Percentiles rank a stretch among this genome's conserved stretches.
These are phyloP conservation scores for Parietichytrium sp. DNA, from an alignment of 108 stramenopile genomes.

Conservation along the genomic window DNA sequence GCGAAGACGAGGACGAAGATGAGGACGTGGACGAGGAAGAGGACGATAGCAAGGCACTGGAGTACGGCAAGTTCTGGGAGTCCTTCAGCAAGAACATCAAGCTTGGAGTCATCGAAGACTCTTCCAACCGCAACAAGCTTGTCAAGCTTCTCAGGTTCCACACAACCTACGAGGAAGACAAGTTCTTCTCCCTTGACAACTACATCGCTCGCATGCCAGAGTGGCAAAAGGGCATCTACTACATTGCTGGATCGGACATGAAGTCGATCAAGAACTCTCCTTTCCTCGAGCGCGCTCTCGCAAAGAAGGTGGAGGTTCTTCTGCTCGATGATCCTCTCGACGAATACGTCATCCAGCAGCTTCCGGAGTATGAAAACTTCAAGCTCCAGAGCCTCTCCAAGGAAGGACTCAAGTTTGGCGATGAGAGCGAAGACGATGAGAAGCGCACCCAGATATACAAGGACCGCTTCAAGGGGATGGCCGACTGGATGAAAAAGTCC, in stretches of 20 bases:
- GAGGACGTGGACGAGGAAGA: constrained; percentile 63
- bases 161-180: constrained; percentile 65
- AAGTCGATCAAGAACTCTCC: constrained; percentile 80
- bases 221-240: constrained; percentile 97
- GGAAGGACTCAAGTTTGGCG: constrained; percentile 93
- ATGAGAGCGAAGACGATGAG: constrained; percentile 89
- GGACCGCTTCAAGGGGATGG: constrained; percentile 87
- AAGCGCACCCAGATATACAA: constrained; percentile 88
- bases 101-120: constrained; percentile 95
- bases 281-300: constrained; percentile 81
- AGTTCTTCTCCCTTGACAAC: constrained; percentile 75
- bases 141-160: constrained; percentile 91
- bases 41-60: constrained; percentile 65
- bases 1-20: constrained; percentile 44
- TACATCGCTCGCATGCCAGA: constrained; percentile 94
- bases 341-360: constrained; percentile 82
- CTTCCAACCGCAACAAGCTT: constrained; percentile 82
- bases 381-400: constrained; percentile 85
- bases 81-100: constrained; percentile 89
- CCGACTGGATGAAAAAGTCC: constrained; percentile 88
- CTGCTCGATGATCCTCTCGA: constrained; percentile 91
- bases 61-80: constrained; percentile 91
- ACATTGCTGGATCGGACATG: constrained; percentile 80
- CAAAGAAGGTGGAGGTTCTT: constrained; percentile 92
- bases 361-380: constrained; percentile 73